Conservation (phyloP, 768 basidiomycete species). For the Psilocybe cubensis region DNA sequence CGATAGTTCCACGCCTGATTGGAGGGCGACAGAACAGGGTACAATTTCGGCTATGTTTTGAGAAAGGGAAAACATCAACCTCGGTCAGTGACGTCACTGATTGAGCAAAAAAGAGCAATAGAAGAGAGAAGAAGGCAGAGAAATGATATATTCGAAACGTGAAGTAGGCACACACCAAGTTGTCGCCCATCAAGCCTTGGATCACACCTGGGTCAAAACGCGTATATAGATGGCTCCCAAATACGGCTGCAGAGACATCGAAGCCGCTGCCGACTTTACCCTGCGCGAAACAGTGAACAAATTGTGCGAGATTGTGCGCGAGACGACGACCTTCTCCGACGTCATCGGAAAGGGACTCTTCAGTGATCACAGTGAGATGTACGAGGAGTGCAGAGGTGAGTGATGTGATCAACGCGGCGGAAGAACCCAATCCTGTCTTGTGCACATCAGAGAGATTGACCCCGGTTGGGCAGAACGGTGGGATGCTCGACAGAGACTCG, state of each 20-base stretch:
- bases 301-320: slow-evolving; percentile 93
- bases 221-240: slow-evolving; percentile 92
- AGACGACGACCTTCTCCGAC: slow-evolving; percentile 55
- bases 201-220: slow-evolving; percentile 81
- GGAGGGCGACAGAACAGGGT: slow-evolving; percentile 59
- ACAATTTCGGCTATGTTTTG: slow-evolving; percentile 38
- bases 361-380: slow-evolving; percentile 67
- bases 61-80: slow-evolving; percentile 6
- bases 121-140: not conserved
- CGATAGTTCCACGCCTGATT: slow-evolving; percentile 77
- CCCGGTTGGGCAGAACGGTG: slow-evolving; percentile 75
- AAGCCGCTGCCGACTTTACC: slow-evolving; percentile 99
- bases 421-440: slow-evolving; percentile 98
- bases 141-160: not conserved
- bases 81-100: slow-evolving; percentile 2
- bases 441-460: slow-evolving; percentile 81
- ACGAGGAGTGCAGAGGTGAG: slow-evolving; percentile 85
- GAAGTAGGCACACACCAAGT: slow-evolving; percentile 34
- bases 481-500: slow-evolving; percentile 65
- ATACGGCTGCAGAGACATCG: slow-evolving; percentile 93
- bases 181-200: slow-evolving; percentile 63
- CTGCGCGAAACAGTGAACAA: slow-evolving; percentile 93
- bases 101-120: slow-evolving; percentile 22
- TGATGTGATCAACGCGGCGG: slow-evolving; percentile 95
- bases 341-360: slow-evolving; percentile 46